These are phyloP conservation scores for Paxillus involutus DNA, from an alignment of 768 basidiomycete genomes.

Conservation along the genomic window DNA sequence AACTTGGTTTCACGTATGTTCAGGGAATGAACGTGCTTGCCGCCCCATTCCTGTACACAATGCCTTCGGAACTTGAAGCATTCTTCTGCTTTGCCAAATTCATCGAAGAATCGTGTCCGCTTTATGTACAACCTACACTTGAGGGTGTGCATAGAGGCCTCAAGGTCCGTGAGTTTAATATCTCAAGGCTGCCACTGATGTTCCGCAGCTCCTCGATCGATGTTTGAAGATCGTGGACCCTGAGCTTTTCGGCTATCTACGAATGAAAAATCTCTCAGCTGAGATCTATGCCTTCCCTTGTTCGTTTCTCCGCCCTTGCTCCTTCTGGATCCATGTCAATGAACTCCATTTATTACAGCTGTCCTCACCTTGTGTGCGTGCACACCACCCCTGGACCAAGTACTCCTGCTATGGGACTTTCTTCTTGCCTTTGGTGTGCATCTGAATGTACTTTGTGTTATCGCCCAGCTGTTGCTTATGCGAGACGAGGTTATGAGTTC, in stretches of 20 bases:
- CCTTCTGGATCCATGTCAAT: background rate
- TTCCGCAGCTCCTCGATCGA: constrained; percentile 78
- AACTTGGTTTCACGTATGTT: constrained; percentile 90
- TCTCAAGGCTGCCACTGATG: background rate
- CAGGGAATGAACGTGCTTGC: constrained; percentile 99
- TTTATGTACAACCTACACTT: constrained; percentile 96
- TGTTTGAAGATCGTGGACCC: constrained; percentile 92
- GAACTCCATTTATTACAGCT: constrained; percentile 44
- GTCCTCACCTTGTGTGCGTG: constrained; percentile 95
- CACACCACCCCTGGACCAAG: constrained; percentile 94
- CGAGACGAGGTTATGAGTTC: constrained; percentile 87
- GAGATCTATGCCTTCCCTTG: constrained; percentile 98
- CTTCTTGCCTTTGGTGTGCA: constrained; percentile 95
- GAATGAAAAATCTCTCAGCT: constrained; percentile 89
- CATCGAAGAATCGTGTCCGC: constrained; percentile 90
- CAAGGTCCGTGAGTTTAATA: constrained; percentile 55
- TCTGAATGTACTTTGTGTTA: constrained; percentile 94
- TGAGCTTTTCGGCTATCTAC: constrained; percentile 76
- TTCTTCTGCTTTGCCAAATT: constrained; percentile 97
- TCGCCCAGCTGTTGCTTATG: constrained; percentile 90
- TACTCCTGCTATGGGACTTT: constrained; percentile 96
- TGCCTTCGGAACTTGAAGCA: constrained; percentile 98
- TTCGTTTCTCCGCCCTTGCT: constrained; percentile 37
- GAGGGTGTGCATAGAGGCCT: constrained; percentile 95
- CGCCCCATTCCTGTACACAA: constrained; percentile 95